phyloP scores from a whole-genome alignment of 805 yeast genomes.

The Wickerhamiella allomyrinae region DNA sequence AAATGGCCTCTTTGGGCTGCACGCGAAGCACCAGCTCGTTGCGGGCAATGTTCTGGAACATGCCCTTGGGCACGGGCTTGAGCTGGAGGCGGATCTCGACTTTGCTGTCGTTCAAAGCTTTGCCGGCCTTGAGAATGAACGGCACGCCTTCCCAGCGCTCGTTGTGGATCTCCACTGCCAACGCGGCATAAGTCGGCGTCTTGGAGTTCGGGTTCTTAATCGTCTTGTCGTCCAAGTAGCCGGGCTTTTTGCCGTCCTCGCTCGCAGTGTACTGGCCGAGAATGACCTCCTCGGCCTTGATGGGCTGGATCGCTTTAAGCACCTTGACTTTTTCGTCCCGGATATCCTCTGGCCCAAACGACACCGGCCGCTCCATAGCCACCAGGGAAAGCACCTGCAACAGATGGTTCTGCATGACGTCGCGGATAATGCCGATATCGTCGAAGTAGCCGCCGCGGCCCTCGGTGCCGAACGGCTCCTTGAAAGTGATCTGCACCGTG shows the following conservation, averaged over 20 bases:
- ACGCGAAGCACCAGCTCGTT: conserved; percentile 88
- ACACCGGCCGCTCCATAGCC: conserved; percentile 90
- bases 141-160: conserved; percentile 99
- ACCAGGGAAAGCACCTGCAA: conserved; percentile 81
- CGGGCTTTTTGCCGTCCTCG: conserved; percentile 79
- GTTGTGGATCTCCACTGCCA: conserved; percentile 62
- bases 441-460: conserved; percentile 99
- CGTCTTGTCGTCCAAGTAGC: conserved; percentile 82
- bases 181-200: conserved; percentile 85
- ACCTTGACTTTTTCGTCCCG: conserved; percentile 95
- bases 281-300: conserved; percentile 51
- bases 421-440: conserved; percentile 86
- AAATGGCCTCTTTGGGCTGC: conserved; percentile 91
- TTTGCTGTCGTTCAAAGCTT: conserved; percentile 87
- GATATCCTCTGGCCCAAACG: conserved; percentile 83
- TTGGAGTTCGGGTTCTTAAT: conserved; percentile 60
- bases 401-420: conserved; percentile 95
- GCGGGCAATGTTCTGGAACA: conserved; percentile 66
- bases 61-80: conserved; percentile 70
- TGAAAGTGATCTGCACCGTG: conserved; percentile 78
- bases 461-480: conserved; percentile 98
- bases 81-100: conserved; percentile 92
- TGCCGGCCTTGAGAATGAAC: conserved; percentile 88
- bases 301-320: conserved; percentile 60
- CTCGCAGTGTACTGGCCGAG: conserved; percentile 81